Percentiles rank a stretch among this genome's conserved stretches.
These are phyloP conservation scores for Alternaria arborescens DNA, from an alignment of 2,329 filamentous ascomycete genomes.

Conservation along the genomic window DNA sequence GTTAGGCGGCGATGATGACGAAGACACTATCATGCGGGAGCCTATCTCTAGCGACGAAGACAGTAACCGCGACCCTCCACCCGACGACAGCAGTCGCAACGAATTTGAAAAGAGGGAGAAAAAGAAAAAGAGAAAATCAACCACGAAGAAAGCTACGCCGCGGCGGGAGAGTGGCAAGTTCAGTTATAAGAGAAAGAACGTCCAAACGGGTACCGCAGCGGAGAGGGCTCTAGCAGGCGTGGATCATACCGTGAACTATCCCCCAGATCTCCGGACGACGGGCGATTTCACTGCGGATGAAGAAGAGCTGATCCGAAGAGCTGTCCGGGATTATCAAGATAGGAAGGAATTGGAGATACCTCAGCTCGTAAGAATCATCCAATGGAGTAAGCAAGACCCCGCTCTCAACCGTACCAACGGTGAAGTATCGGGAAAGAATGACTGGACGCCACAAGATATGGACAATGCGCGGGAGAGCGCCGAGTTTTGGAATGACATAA, in stretches of 20 bases:
- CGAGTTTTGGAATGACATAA: slow-evolving; percentile 46
- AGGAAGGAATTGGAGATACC: slow-evolving; percentile 20
- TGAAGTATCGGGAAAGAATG: not conserved
- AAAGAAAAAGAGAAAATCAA: not conserved
- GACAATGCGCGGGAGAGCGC: slow-evolving; percentile 20
- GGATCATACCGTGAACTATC: slow-evolving; percentile 19
- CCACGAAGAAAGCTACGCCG: not conserved
- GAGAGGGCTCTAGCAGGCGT: slow-evolving; percentile 23
- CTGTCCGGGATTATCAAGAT: slow-evolving; percentile 32
- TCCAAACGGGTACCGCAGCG: slow-evolving; percentile 12
- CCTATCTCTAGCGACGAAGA: slow-evolving; percentile 8
- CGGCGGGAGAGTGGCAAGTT: not conserved
- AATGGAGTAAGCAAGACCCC: slow-evolving; percentile 17
- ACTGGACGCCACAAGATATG: slow-evolving; percentile 5
- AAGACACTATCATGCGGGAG: slow-evolving; percentile 2
- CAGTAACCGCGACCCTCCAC: too few relatives aligned
- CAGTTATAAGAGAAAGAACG: not conserved
- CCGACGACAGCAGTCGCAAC: not conserved
- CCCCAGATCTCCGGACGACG: slow-evolving; percentile 21
- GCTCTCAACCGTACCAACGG: not conserved
- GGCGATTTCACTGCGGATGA: slow-evolving; percentile 34
- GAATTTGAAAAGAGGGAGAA: not conserved
- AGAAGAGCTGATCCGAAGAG: slow-evolving; percentile 35
- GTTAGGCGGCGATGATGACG: not conserved
- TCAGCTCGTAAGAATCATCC: slow-evolving; percentile 34